A percentile compares a stretch with the other conserved stretches of the same genome.
Conservation (phyloP, 805 yeast genomes). For the Wickerhamiella sergipiensis region DNA sequence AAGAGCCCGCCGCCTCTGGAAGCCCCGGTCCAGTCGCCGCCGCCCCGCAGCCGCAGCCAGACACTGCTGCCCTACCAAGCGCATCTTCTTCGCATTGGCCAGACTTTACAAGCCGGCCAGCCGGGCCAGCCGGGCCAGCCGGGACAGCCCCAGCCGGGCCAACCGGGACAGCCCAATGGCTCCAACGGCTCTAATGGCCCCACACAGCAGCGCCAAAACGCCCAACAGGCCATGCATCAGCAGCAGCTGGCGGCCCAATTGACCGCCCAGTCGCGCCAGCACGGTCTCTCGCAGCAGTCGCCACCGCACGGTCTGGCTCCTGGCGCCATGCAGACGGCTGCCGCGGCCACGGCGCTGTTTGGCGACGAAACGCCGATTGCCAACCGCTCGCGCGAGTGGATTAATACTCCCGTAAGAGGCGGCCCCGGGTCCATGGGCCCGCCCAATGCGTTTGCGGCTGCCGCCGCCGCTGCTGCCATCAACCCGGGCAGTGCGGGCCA, state of each 20-base stretch:
- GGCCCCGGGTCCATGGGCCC: constrained; percentile 1
- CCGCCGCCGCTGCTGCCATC: constrained; percentile 14
- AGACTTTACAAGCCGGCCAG: neutral
- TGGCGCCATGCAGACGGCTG: constrained; percentile 9
- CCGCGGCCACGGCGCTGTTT: constrained; percentile 14
- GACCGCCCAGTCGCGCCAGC: neutral
- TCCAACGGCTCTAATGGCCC: no score
- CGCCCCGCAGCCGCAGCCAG: neutral
- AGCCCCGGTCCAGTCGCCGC: neutral
- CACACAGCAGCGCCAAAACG: no score
- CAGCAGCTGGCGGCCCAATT: no score
- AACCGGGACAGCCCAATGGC: no score
- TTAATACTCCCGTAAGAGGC: neutral
- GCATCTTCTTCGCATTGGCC: neutral
- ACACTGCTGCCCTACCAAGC: neutral
- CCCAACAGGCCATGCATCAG: neutral
- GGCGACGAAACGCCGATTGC: neutral
- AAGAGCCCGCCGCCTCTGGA: neutral
- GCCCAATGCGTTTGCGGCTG: constrained; percentile 12
- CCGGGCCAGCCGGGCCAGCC: no score
- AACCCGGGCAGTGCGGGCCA: neutral
- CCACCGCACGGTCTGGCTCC: neutral
- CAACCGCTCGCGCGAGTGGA: neutral
- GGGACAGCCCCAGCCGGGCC: no score
- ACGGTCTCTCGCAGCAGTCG: neutral